A percentile compares a stretch with the other conserved stretches of the same genome.
Conservation (phyloP, 495 filamentous ascomycete genomes). For the Penicillium goetzii region DNA sequence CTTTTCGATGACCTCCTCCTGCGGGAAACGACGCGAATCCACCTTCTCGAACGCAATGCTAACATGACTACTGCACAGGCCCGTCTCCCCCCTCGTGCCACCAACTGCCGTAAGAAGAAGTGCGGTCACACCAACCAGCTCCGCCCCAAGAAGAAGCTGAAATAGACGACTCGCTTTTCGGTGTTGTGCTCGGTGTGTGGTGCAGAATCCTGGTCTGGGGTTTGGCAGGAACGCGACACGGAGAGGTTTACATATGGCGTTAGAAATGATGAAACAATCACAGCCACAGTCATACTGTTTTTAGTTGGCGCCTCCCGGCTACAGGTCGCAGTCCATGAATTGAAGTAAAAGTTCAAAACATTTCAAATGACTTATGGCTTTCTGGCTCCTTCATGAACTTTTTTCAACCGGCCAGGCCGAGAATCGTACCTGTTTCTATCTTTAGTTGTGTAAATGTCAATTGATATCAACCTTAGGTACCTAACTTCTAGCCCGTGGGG, state of each 20-base stretch:
- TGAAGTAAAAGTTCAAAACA: conserved; percentile 46
- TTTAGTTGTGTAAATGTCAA: not conserved
- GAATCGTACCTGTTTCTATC: not conserved
- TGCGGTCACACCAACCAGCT: conserved; percentile 99
- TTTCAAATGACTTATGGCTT: conserved; percentile 31
- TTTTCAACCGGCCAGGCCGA: conserved; percentile 2
- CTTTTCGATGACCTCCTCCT: not conserved
- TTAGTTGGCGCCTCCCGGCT: conserved; percentile 47
- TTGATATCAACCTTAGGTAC: not conserved
- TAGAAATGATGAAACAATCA: conserved; percentile 52
- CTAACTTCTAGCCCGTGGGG: not conserved
- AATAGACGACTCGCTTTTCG: conserved; percentile 65
- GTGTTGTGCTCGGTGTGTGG: conserved; percentile 53
- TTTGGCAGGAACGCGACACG: conserved; percentile 47
- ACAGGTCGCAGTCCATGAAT: conserved; percentile 48
- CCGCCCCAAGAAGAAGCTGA: conserved; percentile 99
- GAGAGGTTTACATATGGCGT: conserved; percentile 51
- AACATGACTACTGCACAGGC: conserved; percentile 56
- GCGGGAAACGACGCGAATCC: conserved; percentile 8
- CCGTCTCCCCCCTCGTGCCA: conserved; percentile 95
- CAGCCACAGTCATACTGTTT: conserved; percentile 49
- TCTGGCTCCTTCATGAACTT: not conserved
- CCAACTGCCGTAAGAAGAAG: conserved; percentile 99
- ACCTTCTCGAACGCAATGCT: conserved; percentile 15
- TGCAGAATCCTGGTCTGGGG: conserved; percentile 38